These are phyloP conservation scores for Cyamopsis tetragonoloba DNA, from an alignment of 306 rosid genomes.

Conservation along the genomic window DNA sequence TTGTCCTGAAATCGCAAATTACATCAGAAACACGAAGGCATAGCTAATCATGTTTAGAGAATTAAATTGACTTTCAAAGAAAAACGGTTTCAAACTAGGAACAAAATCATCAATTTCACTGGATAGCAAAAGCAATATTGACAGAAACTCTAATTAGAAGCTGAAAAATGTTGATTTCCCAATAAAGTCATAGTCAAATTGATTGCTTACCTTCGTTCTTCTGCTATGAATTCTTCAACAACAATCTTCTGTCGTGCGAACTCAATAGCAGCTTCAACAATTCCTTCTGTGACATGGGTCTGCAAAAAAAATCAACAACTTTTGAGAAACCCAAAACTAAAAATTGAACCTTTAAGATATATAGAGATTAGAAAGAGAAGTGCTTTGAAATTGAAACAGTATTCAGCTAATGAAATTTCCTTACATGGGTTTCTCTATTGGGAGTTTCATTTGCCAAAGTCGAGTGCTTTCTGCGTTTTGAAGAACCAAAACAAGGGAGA, in stretches of 20 bases:
- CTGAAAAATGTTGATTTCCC: too few relatives aligned
- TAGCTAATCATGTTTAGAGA: not conserved
- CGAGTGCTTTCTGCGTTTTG: constrained; percentile 33
- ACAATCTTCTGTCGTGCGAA: constrained; percentile 20
- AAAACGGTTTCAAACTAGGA: too few relatives aligned
- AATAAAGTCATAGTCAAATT: not conserved
- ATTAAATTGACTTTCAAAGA: not conserved
- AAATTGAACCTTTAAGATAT: not conserved
- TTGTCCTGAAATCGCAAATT: constrained; percentile 31
- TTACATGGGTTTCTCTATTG: too few relatives aligned
- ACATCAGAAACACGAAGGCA: too few relatives aligned
- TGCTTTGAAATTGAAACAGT: too few relatives aligned
- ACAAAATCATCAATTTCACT: too few relatives aligned
- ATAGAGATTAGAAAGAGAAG: not conserved
- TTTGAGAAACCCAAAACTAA: not conserved
- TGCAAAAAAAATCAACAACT: constrained; percentile 21
- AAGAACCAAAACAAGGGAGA: constrained; percentile 40
- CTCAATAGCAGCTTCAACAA: constrained; percentile 15
- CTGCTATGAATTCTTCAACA: constrained; percentile 20
- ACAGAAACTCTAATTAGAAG: too few relatives aligned
- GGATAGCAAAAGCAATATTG: too few relatives aligned
- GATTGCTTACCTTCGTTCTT: constrained; percentile 48
- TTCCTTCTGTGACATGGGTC: constrained; percentile 33
- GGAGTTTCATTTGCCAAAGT: not conserved
- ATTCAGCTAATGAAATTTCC: too few relatives aligned